Evolutionary conservation across 345 rosid species (phyloP), one percentile per base, ranked within the genome.

Genomic region (Rhodamnia argentea): DNA sequence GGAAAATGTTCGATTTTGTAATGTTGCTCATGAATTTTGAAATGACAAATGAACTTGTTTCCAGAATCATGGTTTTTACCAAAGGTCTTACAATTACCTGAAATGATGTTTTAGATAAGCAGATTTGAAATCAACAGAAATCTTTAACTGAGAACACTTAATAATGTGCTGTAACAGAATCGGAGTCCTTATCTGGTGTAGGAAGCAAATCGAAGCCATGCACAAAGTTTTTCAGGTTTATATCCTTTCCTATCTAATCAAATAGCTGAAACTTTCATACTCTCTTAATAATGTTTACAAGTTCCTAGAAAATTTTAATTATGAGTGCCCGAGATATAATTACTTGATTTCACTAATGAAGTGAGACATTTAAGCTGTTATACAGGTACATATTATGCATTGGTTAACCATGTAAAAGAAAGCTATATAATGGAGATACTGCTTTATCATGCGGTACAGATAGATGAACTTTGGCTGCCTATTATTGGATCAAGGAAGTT

Each of bases 171-270:
- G 95, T 83, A 91, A 95, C 98, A 96, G 99, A 96, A 93, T 86
- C 86, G 95, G 98, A 97, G 90, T 91, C 95, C 86, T 92, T 94
- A 89, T 92, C 94, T 91, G 98, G 95, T 96, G 94, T 96, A 97
- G 99, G 99, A 96, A 97, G 99, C 99, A 97, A 97, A 95, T 96
- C 94, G 94, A 97, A 97, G 99, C 99, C 99, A 92, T 96, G 99
- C 98, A 96, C 98, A 90, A 97, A 97, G 90, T 97, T 94, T 96
- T 97, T 92, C 99, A 97, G 99, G 99, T 97, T 97, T 90, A 92
- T 90, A 94, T 94, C 95, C 91, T 90, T 87, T 62, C 92, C 91
- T 89, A 91, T 88, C 94, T 86, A 91, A 90, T 90, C 87, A 86
- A 95, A 78, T 88, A 88, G 86, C 86, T 82, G 58, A 37, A 90